Conservation (phyloP, 2,329 filamentous ascomycete species). For the Aspergillus melleus region DNA sequence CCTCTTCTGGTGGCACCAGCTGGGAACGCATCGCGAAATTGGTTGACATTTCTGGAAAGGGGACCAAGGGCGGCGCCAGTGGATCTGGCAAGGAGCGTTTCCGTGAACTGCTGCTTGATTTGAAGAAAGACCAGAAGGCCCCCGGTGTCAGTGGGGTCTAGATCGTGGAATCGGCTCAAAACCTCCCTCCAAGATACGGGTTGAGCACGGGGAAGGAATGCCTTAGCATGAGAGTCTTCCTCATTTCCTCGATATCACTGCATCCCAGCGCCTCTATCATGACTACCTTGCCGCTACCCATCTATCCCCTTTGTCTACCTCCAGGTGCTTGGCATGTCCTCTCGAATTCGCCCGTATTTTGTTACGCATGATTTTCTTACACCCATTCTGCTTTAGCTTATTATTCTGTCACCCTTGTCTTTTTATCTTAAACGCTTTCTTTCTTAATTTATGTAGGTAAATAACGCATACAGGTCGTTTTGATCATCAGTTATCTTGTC, state of each 20-base stretch:
- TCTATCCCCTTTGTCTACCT: not conserved
- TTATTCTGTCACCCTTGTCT: slow-evolving; percentile 14
- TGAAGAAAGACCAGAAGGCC: slow-evolving; percentile 93
- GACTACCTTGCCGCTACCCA: slow-evolving; percentile 3
- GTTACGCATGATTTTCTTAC: slow-evolving; percentile 7
- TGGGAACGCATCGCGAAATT: slow-evolving; percentile 98
- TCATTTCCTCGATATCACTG: not conserved
- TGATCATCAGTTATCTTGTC: not conserved
- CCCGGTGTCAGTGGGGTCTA: slow-evolving; percentile 57
- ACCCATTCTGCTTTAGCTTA: not conserved
- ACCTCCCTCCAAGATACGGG: not conserved
- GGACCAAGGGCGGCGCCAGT: slow-evolving; percentile 77
- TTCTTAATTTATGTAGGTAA: slow-evolving; percentile 20
- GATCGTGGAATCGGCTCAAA: not conserved
- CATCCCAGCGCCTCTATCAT: slow-evolving; percentile 12
- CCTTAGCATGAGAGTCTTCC: slow-evolving; percentile 7
- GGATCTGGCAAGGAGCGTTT: slow-evolving; percentile 96
- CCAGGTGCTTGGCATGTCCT: slow-evolving; percentile 8
- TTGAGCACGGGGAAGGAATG: slow-evolving; percentile 1
- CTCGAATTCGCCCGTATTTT: slow-evolving; percentile 4
- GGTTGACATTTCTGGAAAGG: slow-evolving; percentile 96
- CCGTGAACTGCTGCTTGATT: slow-evolving; percentile 79
- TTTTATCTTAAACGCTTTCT: slow-evolving; percentile 16
- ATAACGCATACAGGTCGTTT: slow-evolving; percentile 9
- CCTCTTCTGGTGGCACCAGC: slow-evolving; percentile 89